Evolutionary conservation across 2,329 filamentous ascomycete genomes (phyloP).

Genomic region (Paracoccidioides brasiliensis): DNA sequence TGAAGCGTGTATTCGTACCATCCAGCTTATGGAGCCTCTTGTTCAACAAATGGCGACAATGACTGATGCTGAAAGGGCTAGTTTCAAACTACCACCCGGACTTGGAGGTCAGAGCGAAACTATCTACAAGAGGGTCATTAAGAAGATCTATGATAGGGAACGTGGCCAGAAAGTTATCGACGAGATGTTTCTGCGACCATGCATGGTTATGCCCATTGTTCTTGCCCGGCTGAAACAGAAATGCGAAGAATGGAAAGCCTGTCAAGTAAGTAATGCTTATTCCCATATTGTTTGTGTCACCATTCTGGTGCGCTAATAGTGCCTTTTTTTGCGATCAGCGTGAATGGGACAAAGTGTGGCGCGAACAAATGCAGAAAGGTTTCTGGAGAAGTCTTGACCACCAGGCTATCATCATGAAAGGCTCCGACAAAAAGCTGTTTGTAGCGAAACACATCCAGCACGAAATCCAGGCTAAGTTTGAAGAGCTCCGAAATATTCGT

Average conservation of each 20-base stretch:
- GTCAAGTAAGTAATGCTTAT: conserved; percentile 40
- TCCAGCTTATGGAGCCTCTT: conserved; percentile 89
- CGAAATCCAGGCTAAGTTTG: conserved; percentile 81
- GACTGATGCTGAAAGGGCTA: conserved; percentile 55
- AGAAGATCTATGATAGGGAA: conserved; percentile 88
- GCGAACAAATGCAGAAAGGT: conserved; percentile 84
- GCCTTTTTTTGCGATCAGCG: conserved; percentile 38
- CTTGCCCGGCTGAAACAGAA: conserved; percentile 87
- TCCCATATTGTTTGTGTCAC: not conserved
- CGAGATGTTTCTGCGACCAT: conserved; percentile 73
- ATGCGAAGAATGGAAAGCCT: conserved; percentile 94
- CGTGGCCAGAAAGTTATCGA: conserved; percentile 73
- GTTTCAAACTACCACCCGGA: conserved; percentile 67
- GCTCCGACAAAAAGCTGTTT: conserved; percentile 79
- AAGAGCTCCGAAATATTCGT: conserved; percentile 69
- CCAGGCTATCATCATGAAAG: conserved; percentile 82
- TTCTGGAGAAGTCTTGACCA: conserved; percentile 95
- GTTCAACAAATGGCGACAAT: conserved; percentile 80
- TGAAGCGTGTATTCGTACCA: conserved; percentile 84
- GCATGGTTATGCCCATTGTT: conserved; percentile 76
- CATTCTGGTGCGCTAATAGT: not conserved
- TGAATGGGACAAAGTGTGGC: conserved; percentile 99
- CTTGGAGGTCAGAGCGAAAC: conserved; percentile 89
- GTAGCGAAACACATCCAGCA: conserved; percentile 81
- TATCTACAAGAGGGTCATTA: conserved; percentile 92